These are phyloP conservation scores for Seiridium unicorne DNA, from an alignment of 2,329 filamentous ascomycete genomes.

Conservation along the genomic window DNA sequence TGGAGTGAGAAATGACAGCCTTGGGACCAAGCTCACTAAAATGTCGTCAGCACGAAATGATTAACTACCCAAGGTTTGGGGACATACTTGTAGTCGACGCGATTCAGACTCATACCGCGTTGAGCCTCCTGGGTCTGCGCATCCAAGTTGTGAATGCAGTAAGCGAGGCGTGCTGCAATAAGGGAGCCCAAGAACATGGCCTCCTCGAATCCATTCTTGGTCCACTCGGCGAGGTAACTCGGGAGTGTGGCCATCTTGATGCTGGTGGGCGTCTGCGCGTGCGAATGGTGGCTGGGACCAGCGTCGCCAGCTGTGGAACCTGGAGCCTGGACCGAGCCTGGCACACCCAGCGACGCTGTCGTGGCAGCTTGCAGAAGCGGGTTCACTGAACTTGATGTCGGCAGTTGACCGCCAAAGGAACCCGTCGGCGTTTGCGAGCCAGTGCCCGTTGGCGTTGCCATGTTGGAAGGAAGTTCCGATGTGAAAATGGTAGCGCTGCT, in stretches of 20 bases:
- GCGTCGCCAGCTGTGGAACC: slow-evolving; percentile 41
- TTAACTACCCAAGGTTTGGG: neutral
- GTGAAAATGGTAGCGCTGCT: slow-evolving; percentile 95
- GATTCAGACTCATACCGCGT: slow-evolving; percentile 54
- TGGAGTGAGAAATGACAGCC: slow-evolving; percentile 51
- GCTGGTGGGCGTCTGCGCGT: slow-evolving; percentile 73
- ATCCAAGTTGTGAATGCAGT: slow-evolving; percentile 59
- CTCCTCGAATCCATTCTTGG: slow-evolving; percentile 77
- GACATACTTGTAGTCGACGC: slow-evolving; percentile 61
- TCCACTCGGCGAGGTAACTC: slow-evolving; percentile 89
- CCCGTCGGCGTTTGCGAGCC: slow-evolving; percentile 86
- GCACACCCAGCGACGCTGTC: slow-evolving; percentile 56
- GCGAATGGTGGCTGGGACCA: slow-evolving; percentile 44
- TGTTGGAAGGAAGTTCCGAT: slow-evolving; percentile 89
- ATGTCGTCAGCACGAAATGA: slow-evolving; percentile 10
- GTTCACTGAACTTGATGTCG: slow-evolving; percentile 62
- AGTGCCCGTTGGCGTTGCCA: slow-evolving; percentile 87
- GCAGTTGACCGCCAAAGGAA: slow-evolving; percentile 40
- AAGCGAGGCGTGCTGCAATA: slow-evolving; percentile 68
- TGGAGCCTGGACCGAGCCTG: slow-evolving; percentile 39
- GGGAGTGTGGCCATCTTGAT: slow-evolving; percentile 78
- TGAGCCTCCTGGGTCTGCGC: slow-evolving; percentile 49
- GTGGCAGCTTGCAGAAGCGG: slow-evolving; percentile 90
- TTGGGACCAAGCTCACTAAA: slow-evolving; percentile 53
- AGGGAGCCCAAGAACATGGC: slow-evolving; percentile 84